phyloP scores from a whole-genome alignment of 345 rosid genomes.

The Carallia pectinifolia region DNA sequence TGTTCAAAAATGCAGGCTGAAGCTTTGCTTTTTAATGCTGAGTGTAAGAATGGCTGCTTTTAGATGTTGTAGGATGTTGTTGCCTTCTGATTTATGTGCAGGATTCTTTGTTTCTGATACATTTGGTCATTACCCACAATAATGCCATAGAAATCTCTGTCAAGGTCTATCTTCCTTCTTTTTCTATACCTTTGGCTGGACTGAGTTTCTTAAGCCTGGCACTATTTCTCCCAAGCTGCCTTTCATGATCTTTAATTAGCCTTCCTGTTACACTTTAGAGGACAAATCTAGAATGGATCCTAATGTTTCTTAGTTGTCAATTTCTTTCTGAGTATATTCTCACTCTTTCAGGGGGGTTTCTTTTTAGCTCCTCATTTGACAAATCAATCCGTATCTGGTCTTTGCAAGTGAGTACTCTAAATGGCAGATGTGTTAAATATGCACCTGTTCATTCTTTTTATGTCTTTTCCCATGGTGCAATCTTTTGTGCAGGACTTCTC shows the following conservation, averaged over 20 bases:
- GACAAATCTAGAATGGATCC: neutral
- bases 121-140: neutral
- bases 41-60: neutral
- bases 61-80: neutral
- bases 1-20: slow-evolving; percentile 9
- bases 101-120: neutral
- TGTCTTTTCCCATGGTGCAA: slow-evolving; percentile 5
- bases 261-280: neutral
- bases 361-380: slow-evolving; percentile 85
- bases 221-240: no score
- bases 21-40: neutral
- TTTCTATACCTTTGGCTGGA: neutral
- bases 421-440: slow-evolving; percentile 1
- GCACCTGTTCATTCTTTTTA: neutral
- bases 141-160: neutral
- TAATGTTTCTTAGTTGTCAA: neutral
- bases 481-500: slow-evolving; percentile 68
- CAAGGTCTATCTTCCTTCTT: neutral
- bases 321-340: slow-evolving; percentile 20
- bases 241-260: neutral
- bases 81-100: neutral
- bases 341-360: slow-evolving; percentile 62
- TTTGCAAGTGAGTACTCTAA: slow-evolving; percentile 54
- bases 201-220: neutral
- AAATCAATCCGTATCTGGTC: slow-evolving; percentile 82